Evolutionary conservation across 2,329 filamentous ascomycete genomes (phyloP).

Genomic region (Diaporthe destruens): DNA sequence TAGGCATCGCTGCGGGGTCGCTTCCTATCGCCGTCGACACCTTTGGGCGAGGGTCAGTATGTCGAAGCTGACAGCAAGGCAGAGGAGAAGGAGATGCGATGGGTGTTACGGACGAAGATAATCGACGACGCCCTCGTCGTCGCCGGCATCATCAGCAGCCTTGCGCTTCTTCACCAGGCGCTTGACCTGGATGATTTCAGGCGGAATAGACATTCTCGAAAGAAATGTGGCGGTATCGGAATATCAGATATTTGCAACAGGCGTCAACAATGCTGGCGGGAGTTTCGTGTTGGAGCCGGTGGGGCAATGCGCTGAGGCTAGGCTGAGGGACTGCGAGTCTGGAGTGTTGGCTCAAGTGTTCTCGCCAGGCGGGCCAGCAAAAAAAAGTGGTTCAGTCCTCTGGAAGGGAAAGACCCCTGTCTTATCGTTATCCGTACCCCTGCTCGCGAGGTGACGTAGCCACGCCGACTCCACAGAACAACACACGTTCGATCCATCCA

Average conservation of each 20-base stretch:
- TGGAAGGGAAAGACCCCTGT: slow-evolving; percentile 8
- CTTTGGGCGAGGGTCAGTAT: slow-evolving; percentile 48
- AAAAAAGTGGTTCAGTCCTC: slow-evolving; percentile 22
- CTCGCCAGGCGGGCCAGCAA: neutral
- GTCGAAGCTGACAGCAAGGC: slow-evolving; percentile 29
- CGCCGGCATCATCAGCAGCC: slow-evolving; percentile 66
- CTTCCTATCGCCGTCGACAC: slow-evolving; percentile 66
- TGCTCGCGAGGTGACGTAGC: slow-evolving; percentile 30
- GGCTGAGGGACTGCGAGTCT: slow-evolving; percentile 5
- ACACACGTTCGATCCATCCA: slow-evolving; percentile 17
- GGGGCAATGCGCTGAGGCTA: slow-evolving; percentile 20
- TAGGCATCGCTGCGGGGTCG: slow-evolving; percentile 65
- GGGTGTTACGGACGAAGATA: slow-evolving; percentile 62
- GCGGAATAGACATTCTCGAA: slow-evolving; percentile 66
- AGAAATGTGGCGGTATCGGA: neutral
- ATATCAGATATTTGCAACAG: too few species aligned
- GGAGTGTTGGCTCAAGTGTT: slow-evolving; percentile 9
- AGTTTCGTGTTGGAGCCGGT: slow-evolving; percentile 14
- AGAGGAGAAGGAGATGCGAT: slow-evolving; percentile 27
- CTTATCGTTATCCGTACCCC: slow-evolving; percentile 30
- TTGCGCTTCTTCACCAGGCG: slow-evolving; percentile 57
- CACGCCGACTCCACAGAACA: slow-evolving; percentile 32
- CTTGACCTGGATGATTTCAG: slow-evolving; percentile 71
- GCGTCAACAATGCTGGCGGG: neutral
- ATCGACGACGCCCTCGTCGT: slow-evolving; percentile 65